phyloP scores from a whole-genome alignment of 306 rosid species.

The Chamaecrista fasciculata region DNA sequence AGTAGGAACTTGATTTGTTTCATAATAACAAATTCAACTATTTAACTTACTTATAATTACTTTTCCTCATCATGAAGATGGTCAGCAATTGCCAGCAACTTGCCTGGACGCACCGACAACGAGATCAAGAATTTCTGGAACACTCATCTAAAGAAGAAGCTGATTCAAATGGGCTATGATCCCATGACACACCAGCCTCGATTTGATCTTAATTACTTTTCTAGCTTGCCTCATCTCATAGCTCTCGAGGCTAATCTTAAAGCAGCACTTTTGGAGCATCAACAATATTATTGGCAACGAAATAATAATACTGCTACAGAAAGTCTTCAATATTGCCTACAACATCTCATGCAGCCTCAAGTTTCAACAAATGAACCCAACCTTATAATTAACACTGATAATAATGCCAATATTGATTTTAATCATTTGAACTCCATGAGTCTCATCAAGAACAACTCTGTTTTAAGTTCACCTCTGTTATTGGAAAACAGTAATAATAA shows the following conservation, averaged over 20 bases:
- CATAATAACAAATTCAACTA: background rate
- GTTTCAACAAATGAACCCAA: conserved; percentile 8
- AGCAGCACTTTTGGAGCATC: conserved; percentile 46
- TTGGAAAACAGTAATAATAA: conserved; percentile 31
- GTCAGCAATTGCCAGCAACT: conserved; percentile 35
- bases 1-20: background rate
- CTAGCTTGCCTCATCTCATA: conserved; percentile 63
- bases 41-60: background rate
- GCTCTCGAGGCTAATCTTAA: conserved; percentile 57
- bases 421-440: conserved; percentile 33
- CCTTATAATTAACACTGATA: conserved; percentile 33
- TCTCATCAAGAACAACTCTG: conserved; percentile 24
- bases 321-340: conserved; percentile 57
- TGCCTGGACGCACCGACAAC: conserved; percentile 36
- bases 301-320: too few relatives aligned
- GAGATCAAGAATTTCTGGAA: conserved; percentile 42
- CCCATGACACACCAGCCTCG: conserved; percentile 45
- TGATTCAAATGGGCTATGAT: conserved; percentile 41
- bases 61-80: conserved; percentile 29
- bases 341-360: conserved; percentile 48
- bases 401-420: conserved; percentile 34
- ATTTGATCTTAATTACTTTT: conserved; percentile 56
- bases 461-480: conserved; percentile 9
- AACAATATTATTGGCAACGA: conserved; percentile 48
- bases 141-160: conserved; percentile 38